Evolutionary conservation across 2,329 filamentous ascomycete genomes (phyloP).

Genomic region (Aureobasidium sp.): DNA sequence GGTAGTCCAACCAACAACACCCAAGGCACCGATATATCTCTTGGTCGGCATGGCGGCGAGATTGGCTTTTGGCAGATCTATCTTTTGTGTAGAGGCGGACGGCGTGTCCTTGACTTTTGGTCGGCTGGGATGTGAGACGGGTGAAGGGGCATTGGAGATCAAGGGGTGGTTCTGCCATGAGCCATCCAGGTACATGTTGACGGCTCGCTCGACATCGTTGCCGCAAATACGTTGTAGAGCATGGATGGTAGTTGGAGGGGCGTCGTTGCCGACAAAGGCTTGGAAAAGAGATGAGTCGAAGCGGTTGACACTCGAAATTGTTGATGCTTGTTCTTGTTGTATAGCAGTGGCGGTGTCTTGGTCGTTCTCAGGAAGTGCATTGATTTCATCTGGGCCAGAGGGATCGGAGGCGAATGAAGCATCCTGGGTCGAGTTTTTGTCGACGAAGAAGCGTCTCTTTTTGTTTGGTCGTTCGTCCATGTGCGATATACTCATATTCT

Average conservation of each 20-base stretch:
- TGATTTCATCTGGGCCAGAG: slow-evolving; percentile 26
- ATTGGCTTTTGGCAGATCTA: not conserved
- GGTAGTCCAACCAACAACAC: slow-evolving; percentile 86
- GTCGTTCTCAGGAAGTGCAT: slow-evolving; percentile 25
- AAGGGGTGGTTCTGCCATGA: slow-evolving; percentile 43
- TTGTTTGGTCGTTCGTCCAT: slow-evolving; percentile 49
- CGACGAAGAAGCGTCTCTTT: slow-evolving; percentile 55
- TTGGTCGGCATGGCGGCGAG: slow-evolving; percentile 42
- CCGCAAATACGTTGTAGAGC: slow-evolving; percentile 43
- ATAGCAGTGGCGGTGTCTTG: not conserved
- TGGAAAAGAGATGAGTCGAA: slow-evolving; percentile 51
- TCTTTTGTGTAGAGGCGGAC: slow-evolving; percentile 9
- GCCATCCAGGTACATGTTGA: slow-evolving; percentile 58
- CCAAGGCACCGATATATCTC: slow-evolving; percentile 85
- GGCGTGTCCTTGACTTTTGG: not conserved
- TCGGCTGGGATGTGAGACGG: not conserved
- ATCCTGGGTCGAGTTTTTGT: slow-evolving; percentile 33
- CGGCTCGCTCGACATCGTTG: slow-evolving; percentile 50
- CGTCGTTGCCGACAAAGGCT: slow-evolving; percentile 48
- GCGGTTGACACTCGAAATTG: slow-evolving; percentile 21
- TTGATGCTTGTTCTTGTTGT: slow-evolving; percentile 4
- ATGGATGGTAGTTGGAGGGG: slow-evolving; percentile 37
- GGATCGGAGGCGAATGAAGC: slow-evolving; percentile 24
- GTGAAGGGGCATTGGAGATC: not conserved
- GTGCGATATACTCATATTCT: slow-evolving; percentile 26